Evolutionary conservation across 306 rosid genomes (phyloP), one percentile per base, ranked within the genome.

Genomic region (Vigna angularis): DNA sequence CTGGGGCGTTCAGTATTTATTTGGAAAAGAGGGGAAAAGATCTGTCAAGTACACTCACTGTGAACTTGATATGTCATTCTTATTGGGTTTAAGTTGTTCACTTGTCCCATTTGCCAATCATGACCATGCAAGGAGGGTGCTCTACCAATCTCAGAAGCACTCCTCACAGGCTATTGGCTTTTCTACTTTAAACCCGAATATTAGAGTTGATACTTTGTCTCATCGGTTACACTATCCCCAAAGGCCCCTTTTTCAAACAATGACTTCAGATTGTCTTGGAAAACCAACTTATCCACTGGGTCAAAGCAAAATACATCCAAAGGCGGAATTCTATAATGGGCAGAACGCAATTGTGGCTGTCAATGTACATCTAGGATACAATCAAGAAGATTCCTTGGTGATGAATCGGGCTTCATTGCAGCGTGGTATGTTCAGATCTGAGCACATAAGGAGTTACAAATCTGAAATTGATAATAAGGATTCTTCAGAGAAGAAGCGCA

Each of bases 351-450:
- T 96, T 76, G 99, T 96, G 65, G 97, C 98, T 53, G 98, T 96
- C 79, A 96, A 96, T 74, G 99, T 96, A 36, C 99, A 96, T 81
- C 61, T 89, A 6, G 99, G 99, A 34, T 96, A 88, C 86, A 96
- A 96, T 83, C 98, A 96, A 86, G 99, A 96, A 74, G 99, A 96
- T 83, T 93, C 97, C 32, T 77, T 96, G 79, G 99, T 96, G 73
- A 96, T 96, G 99, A 96, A 96, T 66, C 89, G 87, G 18, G 93
- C 99, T 50, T 96, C 99, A 42, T 52, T 96, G 88, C 97, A 96
- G 91, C 98, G 99, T 36, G 99, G 99, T 63, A 88, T 96, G 98
- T 96, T 96, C 70, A 87, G 96, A 69, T 86, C 99, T 57, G 99
- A 96, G 78, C 99, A 96, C 61, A 74, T 86, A 11, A 84, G 99